phyloP scores from a whole-genome alignment of 1,284 basidiomycete species.

The Pseudomicrostroma phylloplanum region DNA sequence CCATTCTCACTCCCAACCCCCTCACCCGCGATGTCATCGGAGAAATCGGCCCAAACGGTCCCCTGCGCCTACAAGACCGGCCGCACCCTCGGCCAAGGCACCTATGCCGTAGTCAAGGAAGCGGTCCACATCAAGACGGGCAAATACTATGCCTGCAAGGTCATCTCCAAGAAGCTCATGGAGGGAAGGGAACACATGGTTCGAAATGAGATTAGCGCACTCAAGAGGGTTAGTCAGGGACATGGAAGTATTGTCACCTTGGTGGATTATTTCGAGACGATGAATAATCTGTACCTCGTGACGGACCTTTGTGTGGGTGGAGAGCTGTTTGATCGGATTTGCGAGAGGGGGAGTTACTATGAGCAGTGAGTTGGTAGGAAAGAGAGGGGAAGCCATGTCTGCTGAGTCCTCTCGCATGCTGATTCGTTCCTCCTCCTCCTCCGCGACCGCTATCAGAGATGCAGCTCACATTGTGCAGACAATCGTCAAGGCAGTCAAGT shows the following conservation, averaged over 20 bases:
- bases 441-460: constrained; percentile 56
- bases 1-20: no score
- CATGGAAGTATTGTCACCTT: constrained; percentile 65
- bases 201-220: constrained; percentile 89
- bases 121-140: constrained; percentile 91
- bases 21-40: no score
- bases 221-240: constrained; percentile 89
- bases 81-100: constrained; percentile 66
- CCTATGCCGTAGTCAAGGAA: constrained; percentile 86
- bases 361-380: constrained; percentile 61
- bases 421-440: constrained; percentile 4
- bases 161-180: constrained; percentile 89
- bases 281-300: constrained; percentile 76
- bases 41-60: constrained; percentile 24
- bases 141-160: constrained; percentile 52
- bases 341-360: constrained; percentile 92
- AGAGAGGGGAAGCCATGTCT: neutral
- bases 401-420: neutral
- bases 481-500: constrained; percentile 78
- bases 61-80: constrained; percentile 50
- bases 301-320: constrained; percentile 97
- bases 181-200: constrained; percentile 62
- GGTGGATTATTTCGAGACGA: constrained; percentile 96
- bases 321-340: constrained; percentile 96
- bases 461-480: constrained; percentile 82